A percentile compares a stretch with the other conserved stretches of the same genome.
phyloP scores from a whole-genome alignment of 108 stramenopile species.

The Nitzschia putrida region DNA sequence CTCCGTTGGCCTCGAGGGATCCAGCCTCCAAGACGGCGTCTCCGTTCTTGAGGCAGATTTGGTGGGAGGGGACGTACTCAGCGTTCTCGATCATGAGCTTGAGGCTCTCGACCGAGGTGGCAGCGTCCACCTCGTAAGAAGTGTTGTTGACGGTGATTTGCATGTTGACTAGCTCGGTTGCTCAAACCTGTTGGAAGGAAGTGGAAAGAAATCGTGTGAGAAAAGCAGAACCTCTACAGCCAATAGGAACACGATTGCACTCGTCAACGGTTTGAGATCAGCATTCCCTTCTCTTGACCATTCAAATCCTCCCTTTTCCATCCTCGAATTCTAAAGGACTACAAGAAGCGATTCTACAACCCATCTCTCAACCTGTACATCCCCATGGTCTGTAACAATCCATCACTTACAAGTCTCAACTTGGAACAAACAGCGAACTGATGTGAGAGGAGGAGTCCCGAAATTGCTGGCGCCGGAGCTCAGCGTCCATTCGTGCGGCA shows the following conservation, averaged over 20 bases:
- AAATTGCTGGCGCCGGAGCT: not conserved
- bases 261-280: not conserved
- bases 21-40: slow-evolving; percentile 69
- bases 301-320: too few species aligned
- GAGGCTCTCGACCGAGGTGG: slow-evolving; percentile 79
- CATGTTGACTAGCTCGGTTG: slow-evolving; percentile 73
- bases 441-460: not conserved
- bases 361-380: too few species aligned
- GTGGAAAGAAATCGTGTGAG: not conserved
- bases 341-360: too few species aligned
- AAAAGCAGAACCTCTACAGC: not conserved
- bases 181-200: slow-evolving; percentile 40
- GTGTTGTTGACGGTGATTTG: slow-evolving; percentile 79
- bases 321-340: too few species aligned
- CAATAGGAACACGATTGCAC: not conserved
- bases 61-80: slow-evolving; percentile 79
- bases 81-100: slow-evolving; percentile 89
- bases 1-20: slow-evolving; percentile 76
- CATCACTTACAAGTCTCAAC: slow-evolving; percentile 19
- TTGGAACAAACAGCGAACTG: slow-evolving; percentile 26
- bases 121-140: slow-evolving; percentile 81
- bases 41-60: slow-evolving; percentile 77
- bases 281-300: too few species aligned
- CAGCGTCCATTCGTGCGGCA: not conserved
- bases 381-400: too few species aligned